Percentiles rank a stretch among this genome's conserved stretches.
These are phyloP conservation scores for Adansonia grandidieri DNA, from an alignment of 441 rosid species.

Conservation along the genomic window DNA sequence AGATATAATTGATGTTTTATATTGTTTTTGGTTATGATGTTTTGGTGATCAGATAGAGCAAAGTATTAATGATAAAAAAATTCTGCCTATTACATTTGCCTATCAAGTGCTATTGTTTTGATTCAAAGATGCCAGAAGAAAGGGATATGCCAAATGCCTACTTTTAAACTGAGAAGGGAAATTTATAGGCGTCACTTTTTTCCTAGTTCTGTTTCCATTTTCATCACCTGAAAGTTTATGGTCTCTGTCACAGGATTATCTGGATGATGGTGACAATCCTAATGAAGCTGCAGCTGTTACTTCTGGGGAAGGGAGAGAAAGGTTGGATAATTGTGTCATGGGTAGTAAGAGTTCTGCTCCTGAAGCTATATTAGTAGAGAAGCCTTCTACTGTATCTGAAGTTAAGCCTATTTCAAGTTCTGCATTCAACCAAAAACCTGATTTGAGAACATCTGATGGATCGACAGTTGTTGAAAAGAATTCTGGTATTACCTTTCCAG, in stretches of 20 bases:
- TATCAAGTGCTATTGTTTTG: neutral
- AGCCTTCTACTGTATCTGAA: conserved; percentile 37
- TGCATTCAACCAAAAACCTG: conserved; percentile 41
- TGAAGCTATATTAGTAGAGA: conserved; percentile 43
- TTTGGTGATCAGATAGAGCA: neutral
- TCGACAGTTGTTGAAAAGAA: conserved; percentile 43
- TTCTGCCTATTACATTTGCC: neutral
- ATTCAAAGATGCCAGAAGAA: neutral
- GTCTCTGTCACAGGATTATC: conserved; percentile 52
- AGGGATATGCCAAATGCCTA: neutral
- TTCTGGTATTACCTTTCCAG: conserved; percentile 32
- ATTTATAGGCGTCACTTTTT: neutral
- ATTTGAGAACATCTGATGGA: conserved; percentile 41
- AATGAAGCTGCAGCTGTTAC: conserved; percentile 37
- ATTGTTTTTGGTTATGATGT: neutral
- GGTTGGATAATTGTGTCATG: conserved; percentile 31
- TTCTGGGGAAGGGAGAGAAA: conserved; percentile 39
- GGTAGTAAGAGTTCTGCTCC: conserved; percentile 40
- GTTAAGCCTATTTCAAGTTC: conserved; percentile 34
- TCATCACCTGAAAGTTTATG: neutral
- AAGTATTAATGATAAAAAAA: neutral
- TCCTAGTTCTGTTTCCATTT: neutral
- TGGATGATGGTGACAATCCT: conserved; percentile 65
- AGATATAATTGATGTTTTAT: neutral
- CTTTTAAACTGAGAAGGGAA: neutral